Conservation (phyloP, 352 stramenopile species). For the Phytophthora pini region DNA sequence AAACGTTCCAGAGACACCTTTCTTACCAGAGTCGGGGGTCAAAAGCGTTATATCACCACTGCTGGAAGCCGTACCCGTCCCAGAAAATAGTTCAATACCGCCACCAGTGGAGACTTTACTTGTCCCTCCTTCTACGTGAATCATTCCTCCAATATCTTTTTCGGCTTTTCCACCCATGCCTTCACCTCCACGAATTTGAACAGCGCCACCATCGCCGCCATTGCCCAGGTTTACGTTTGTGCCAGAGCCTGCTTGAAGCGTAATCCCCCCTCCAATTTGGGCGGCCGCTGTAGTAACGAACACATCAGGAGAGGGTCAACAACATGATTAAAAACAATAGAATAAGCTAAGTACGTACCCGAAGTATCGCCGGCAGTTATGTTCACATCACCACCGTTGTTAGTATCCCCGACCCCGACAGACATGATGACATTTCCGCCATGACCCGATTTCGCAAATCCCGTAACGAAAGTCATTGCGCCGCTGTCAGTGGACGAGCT, state of each 20-base stretch:
- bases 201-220: slow-evolving; percentile 66
- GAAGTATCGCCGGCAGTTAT: slow-evolving; percentile 74
- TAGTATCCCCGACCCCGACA: slow-evolving; percentile 35
- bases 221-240: slow-evolving; percentile 52
- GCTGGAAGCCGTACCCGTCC: slow-evolving; percentile 48
- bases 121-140: slow-evolving; percentile 67
- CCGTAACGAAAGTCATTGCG: slow-evolving; percentile 34
- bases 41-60: slow-evolving; percentile 73
- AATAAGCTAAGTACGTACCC: slow-evolving; percentile 39
- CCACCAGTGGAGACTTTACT: slow-evolving; percentile 61
- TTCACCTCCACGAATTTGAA: slow-evolving; percentile 63
- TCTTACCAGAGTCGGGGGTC: slow-evolving; percentile 74
- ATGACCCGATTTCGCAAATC: slow-evolving; percentile 30
- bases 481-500: slow-evolving; percentile 28
- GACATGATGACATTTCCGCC: slow-evolving; percentile 32
- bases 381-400: slow-evolving; percentile 43
- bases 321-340: background rate
- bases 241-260: slow-evolving; percentile 57
- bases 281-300: slow-evolving; percentile 42
- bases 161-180: slow-evolving; percentile 51
- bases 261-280: slow-evolving; percentile 53
- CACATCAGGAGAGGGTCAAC: slow-evolving; percentile 5
- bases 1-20: slow-evolving; percentile 84
- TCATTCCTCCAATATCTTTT: slow-evolving; percentile 57
- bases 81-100: slow-evolving; percentile 68